Evolutionary conservation across 1,284 basidiomycete species (phyloP).

Genomic region (Microbotryum violaceum): DNA sequence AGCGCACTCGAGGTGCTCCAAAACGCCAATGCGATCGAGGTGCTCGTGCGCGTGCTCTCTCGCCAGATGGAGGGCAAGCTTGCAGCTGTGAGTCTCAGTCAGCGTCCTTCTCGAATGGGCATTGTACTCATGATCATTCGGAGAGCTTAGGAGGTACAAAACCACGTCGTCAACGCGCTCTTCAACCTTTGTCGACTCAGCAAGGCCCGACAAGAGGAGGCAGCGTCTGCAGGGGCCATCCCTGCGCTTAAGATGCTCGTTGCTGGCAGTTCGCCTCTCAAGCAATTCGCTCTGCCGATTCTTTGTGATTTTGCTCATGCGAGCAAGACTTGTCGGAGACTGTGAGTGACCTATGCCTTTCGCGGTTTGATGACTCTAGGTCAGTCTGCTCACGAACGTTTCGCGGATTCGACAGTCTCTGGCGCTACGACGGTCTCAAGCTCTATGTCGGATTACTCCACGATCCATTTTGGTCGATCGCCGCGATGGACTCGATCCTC

Average conservation of each 20-base stretch:
- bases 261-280: slow-evolving; percentile 76
- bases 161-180: slow-evolving; percentile 87
- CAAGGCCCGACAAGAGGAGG: slow-evolving; percentile 90
- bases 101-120: neutral
- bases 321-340: slow-evolving; percentile 76
- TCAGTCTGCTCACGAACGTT: neutral
- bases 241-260: slow-evolving; percentile 83
- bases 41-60: slow-evolving; percentile 73
- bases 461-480: slow-evolving; percentile 94
- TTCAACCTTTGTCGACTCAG: slow-evolving; percentile 92
- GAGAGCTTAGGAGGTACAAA: slow-evolving; percentile 69
- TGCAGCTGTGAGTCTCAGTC: slow-evolving; percentile 56
- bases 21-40: slow-evolving; percentile 90
- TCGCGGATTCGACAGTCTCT: slow-evolving; percentile 20
- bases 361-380: neutral
- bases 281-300: slow-evolving; percentile 93
- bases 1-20: slow-evolving; percentile 84
- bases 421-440: slow-evolving; percentile 39
- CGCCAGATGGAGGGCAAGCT: slow-evolving; percentile 70
- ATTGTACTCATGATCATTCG: neutral
- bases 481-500: slow-evolving; percentile 79
- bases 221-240: slow-evolving; percentile 87
- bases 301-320: slow-evolving; percentile 90
- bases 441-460: slow-evolving; percentile 77
- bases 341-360: slow-evolving; percentile 45